Conservation (phyloP, 306 rosid genomes). For the Castanea mollissima region DNA sequence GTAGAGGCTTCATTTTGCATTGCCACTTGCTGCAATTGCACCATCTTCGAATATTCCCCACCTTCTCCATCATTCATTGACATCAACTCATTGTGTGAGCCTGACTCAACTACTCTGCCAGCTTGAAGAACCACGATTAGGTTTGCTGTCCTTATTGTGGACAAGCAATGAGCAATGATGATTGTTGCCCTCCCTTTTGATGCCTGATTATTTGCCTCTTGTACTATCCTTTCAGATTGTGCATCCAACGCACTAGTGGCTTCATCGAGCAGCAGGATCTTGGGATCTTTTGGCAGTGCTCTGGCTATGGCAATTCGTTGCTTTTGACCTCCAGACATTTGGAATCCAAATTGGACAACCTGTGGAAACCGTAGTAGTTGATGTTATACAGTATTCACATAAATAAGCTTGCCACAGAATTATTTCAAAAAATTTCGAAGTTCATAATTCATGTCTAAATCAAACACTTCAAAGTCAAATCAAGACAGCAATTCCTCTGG, state of each 20-base stretch:
- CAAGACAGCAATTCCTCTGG: background rate
- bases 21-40: conserved; percentile 63
- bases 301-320: conserved; percentile 85
- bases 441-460: background rate
- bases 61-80: conserved; percentile 48
- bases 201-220: conserved; percentile 82
- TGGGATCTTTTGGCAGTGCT: conserved; percentile 82
- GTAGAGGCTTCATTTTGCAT: conserved; percentile 42
- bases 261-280: conserved; percentile 84
- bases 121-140: conserved; percentile 63
- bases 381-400: conserved; percentile 16
- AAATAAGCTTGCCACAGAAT: background rate
- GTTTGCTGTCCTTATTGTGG: conserved; percentile 61
- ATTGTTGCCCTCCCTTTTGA: conserved; percentile 85
- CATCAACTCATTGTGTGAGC: conserved; percentile 68
- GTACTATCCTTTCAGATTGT: conserved; percentile 78
- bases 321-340: conserved; percentile 91
- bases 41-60: conserved; percentile 73
- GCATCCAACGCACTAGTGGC: conserved; percentile 85
- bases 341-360: conserved; percentile 88
- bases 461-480: background rate
- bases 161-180: conserved; percentile 71
- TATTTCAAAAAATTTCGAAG: background rate
- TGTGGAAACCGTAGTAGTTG: conserved; percentile 27
- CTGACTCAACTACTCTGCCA: conserved; percentile 67